A percentile compares a stretch with the other conserved stretches of the same genome.
Conservation (phyloP, 2,329 filamentous ascomycete species). For the Aspergillus quadrilineatus region DNA sequence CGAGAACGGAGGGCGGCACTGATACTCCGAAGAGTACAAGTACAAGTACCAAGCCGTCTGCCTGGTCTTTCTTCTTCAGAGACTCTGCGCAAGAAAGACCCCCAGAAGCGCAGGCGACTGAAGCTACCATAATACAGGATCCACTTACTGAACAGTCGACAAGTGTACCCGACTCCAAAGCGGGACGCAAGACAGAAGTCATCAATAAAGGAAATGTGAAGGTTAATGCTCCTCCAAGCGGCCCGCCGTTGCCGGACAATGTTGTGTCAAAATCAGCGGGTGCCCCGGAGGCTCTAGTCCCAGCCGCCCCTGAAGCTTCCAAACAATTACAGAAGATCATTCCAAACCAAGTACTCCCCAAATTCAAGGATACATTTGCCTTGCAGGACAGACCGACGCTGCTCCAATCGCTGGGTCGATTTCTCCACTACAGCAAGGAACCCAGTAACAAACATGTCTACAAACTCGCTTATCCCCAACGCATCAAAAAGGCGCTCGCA, state of each 20-base stretch:
- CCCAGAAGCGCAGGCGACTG: slow-evolving; percentile 28
- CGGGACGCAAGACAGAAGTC: slow-evolving; percentile 27
- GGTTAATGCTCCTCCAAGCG: slow-evolving; percentile 28
- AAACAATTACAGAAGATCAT: slow-evolving; percentile 37
- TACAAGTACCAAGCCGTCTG: slow-evolving; percentile 30
- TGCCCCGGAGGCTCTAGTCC: slow-evolving; percentile 16
- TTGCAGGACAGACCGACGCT: slow-evolving; percentile 59
- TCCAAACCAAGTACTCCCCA: slow-evolving; percentile 51
- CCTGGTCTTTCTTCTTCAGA: slow-evolving; percentile 45
- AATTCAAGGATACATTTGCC: slow-evolving; percentile 48
- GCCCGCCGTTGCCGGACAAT: slow-evolving; percentile 24
- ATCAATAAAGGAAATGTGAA: slow-evolving; percentile 31
- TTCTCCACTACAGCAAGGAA: slow-evolving; percentile 54
- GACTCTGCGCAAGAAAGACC: slow-evolving; percentile 28
- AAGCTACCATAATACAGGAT: slow-evolving; percentile 24
- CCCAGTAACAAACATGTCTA: slow-evolving; percentile 68
- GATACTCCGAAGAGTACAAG: slow-evolving; percentile 23
- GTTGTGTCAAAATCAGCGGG: slow-evolving; percentile 20
- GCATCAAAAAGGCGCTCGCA: slow-evolving; percentile 80
- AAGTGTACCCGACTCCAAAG: slow-evolving; percentile 21
- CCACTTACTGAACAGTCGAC: slow-evolving; percentile 19
- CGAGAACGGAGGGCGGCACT: slow-evolving; percentile 21
- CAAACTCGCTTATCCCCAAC: slow-evolving; percentile 65
- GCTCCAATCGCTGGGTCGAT: slow-evolving; percentile 54
- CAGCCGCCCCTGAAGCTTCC: slow-evolving; percentile 34